Evolutionary conservation across 129 eudicot genomes (phyloP).

Genomic region (Ambrosia artemisiifolia): DNA sequence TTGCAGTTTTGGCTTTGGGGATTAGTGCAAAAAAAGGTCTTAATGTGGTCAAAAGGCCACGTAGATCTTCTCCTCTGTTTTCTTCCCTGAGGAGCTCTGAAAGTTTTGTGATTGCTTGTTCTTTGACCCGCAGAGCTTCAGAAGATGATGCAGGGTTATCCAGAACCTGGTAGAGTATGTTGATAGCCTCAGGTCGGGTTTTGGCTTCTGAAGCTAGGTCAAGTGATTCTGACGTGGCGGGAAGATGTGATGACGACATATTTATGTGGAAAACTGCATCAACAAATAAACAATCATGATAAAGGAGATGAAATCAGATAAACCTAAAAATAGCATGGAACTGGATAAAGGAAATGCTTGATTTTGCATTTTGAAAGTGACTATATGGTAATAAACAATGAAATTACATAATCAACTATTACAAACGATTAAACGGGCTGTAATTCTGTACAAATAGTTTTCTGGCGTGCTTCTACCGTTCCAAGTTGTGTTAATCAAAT

Average conservation of each 20-base stretch:
- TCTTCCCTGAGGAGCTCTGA: conserved; percentile 53
- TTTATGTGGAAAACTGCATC: conserved; percentile 15
- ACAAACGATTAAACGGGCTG: too few species aligned
- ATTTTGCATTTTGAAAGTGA: not conserved
- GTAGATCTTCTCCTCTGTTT: conserved; percentile 56
- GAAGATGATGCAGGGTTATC: conserved; percentile 66
- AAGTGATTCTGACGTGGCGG: conserved; percentile 54
- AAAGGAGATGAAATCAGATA: not conserved
- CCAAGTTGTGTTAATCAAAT: not conserved
- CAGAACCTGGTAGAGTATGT: conserved; percentile 49
- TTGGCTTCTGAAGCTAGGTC: conserved; percentile 52
- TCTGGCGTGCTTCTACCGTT: not conserved
- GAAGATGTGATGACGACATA: conserved; percentile 50
- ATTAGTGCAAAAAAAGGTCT: conserved; percentile 56
- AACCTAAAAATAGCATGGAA: not conserved
- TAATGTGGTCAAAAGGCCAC: conserved; percentile 49
- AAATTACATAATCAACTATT: not conserved
- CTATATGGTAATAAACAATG: not conserved
- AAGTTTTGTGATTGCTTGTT: conserved; percentile 54
- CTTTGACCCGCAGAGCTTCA: conserved; percentile 57
- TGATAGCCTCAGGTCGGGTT: conserved; percentile 45
- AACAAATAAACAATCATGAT: conserved; percentile 3
- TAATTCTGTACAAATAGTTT: not conserved
- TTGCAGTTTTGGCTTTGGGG: conserved; percentile 62
- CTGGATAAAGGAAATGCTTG: not conserved